Conservation (phyloP, 2,329 filamentous ascomycete genomes). For the Sclerotinia spermophila region DNA sequence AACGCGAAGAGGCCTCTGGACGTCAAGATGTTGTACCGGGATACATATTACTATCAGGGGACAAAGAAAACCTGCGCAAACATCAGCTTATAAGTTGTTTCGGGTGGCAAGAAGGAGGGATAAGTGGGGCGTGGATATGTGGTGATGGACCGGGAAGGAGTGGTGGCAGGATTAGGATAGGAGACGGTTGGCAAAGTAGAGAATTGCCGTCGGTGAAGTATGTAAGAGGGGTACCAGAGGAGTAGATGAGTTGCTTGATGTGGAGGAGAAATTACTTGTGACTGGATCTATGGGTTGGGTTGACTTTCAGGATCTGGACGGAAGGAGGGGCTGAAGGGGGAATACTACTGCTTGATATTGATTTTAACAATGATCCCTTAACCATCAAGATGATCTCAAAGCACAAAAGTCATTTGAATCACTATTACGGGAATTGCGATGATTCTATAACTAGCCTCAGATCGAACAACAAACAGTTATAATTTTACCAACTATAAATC, state of each 20-base stretch:
- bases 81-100: slow-evolving; percentile 17
- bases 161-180: neutral
- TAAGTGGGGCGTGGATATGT: slow-evolving; percentile 8
- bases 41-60: neutral
- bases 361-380: neutral
- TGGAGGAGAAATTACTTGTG: neutral
- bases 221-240: neutral
- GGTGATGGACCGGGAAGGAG: neutral
- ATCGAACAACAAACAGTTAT: neutral
- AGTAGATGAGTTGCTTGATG: neutral
- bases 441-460: neutral
- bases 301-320: neutral
- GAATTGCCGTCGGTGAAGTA: neutral
- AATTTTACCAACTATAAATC: neutral
- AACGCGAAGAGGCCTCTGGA: neutral
- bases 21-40: slow-evolving; percentile 1
- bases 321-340: neutral
- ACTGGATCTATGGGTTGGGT: neutral
- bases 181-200: slow-evolving; percentile 8
- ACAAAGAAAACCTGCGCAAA: slow-evolving; percentile 1
- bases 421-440: neutral
- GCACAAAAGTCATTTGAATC: neutral
- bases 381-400: neutral
- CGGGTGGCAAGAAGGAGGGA: slow-evolving; percentile 8
- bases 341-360: neutral